These are phyloP conservation scores for Aspergillus olivimuriae DNA, from an alignment of 495 filamentous ascomycete genomes.

Conservation along the genomic window DNA sequence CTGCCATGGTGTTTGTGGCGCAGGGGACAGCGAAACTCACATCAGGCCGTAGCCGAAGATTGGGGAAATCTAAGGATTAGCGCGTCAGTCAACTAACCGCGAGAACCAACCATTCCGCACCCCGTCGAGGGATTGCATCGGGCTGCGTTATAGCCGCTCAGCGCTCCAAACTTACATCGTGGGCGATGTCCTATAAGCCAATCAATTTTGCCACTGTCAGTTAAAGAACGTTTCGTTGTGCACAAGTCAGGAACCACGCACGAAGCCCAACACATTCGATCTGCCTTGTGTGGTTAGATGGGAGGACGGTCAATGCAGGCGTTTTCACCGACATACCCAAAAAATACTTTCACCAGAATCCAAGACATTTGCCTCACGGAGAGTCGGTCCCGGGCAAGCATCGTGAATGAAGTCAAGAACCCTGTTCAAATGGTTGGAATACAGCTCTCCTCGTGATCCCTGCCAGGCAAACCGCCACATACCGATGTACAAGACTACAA, in stretches of 20 bases:
- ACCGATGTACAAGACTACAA: constrained; percentile 74
- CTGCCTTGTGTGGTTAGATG: constrained; percentile 37
- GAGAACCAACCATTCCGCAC: constrained; percentile 39
- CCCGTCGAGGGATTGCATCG: constrained; percentile 24
- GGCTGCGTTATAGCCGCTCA: constrained; percentile 29
- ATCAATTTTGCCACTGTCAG: constrained; percentile 42
- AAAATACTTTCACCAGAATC: constrained; percentile 79
- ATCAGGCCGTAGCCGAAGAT: constrained; percentile 42
- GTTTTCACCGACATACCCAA: constrained; percentile 49
- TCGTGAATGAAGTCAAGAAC: constrained; percentile 87
- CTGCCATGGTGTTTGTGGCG: constrained; percentile 19
- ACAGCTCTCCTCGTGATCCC: neutral
- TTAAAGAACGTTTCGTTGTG: constrained; percentile 13
- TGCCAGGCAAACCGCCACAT: constrained; percentile 8
- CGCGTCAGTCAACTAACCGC: constrained; percentile 34
- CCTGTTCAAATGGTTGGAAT: constrained; percentile 38
- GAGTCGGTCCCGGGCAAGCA: constrained; percentile 74
- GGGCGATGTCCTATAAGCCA: constrained; percentile 46
- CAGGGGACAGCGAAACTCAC: constrained; percentile 26
- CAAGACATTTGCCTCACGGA: constrained; percentile 73
- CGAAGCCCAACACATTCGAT: constrained; percentile 76
- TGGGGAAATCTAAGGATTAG: constrained; percentile 41
- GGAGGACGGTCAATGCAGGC: constrained; percentile 22
- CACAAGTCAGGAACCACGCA: constrained; percentile 35
- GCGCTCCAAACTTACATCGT: constrained; percentile 33